Percentiles rank a stretch among this genome's conserved stretches.
Conservation (phyloP, 768 basidiomycete species). For the Pisolithus orientalis region DNA sequence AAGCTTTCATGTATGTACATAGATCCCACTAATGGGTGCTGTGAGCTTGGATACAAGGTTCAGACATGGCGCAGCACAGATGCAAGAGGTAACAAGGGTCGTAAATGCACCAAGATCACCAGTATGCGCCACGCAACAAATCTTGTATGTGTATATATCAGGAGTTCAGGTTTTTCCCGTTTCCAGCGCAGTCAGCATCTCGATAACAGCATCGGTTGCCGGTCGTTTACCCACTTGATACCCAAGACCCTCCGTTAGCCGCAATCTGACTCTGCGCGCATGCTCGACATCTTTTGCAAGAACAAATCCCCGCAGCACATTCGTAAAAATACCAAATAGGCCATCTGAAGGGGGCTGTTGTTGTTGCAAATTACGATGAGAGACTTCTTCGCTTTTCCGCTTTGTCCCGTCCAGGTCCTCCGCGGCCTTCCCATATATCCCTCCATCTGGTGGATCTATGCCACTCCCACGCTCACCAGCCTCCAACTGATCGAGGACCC, state of each 20-base stretch:
- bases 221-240: conserved; percentile 20
- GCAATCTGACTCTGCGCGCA: conserved; percentile 26
- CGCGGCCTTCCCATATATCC: background rate
- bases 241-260: conserved; percentile 14
- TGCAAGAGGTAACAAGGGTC: background rate
- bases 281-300: conserved; percentile 20
- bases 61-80: background rate
- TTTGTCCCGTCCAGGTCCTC: background rate
- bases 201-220: conserved; percentile 18
- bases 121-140: background rate
- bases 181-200: conserved; percentile 17
- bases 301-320: conserved; percentile 34
- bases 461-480: background rate
- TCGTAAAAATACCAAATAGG: conserved; percentile 31
- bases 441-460: background rate
- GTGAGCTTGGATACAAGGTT: too few relatives aligned
- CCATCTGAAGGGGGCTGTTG: background rate
- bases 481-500: conserved; percentile 40
- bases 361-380: too few relatives aligned
- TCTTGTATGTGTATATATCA: background rate
- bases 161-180: background rate
- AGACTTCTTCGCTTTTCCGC: background rate
- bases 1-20: too few relatives aligned
- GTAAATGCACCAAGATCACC: too few relatives aligned
- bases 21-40: too few relatives aligned